phyloP scores from a whole-genome alignment of 2,329 filamentous ascomycete species.

The Exophiala oligosperma region DNA sequence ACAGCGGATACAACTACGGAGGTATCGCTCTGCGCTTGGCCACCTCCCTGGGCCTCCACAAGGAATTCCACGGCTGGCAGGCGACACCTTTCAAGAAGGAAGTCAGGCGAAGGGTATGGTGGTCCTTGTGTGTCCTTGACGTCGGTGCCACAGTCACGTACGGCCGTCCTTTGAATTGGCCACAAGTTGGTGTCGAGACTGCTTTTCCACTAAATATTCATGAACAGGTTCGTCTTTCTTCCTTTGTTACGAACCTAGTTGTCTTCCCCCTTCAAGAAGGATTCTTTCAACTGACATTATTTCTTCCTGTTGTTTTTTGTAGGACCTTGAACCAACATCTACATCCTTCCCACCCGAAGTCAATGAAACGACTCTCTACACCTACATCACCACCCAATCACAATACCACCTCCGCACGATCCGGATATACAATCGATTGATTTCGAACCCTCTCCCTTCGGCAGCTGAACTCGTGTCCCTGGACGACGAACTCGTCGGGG shows the following conservation, averaged over 20 bases:
- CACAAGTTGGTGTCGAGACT: constrained; percentile 38
- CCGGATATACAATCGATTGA: constrained; percentile 45
- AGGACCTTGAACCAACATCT: constrained; percentile 36
- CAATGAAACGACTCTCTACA: constrained; percentile 43
- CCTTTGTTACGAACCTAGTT: too few species aligned
- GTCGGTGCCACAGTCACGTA: constrained; percentile 54
- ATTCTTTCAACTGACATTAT: not conserved
- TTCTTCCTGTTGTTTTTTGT: not conserved
- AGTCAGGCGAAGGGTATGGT: constrained; percentile 49
- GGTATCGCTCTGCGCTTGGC: constrained; percentile 53
- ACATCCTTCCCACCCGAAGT: constrained; percentile 39
- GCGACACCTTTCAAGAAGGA: constrained; percentile 45
- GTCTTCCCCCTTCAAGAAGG: too few species aligned
- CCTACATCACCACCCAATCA: constrained; percentile 43
- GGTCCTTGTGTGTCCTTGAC: constrained; percentile 58
- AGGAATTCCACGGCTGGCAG: constrained; percentile 51
- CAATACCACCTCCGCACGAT: constrained; percentile 47
- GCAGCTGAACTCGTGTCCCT: constrained; percentile 43
- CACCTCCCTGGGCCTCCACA: constrained; percentile 51
- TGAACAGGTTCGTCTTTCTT: constrained; percentile 15
- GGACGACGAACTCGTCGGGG: constrained; percentile 41
- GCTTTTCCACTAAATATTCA: constrained; percentile 24
- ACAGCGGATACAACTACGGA: constrained; percentile 54
- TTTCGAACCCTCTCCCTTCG: constrained; percentile 43
- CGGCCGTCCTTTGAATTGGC: constrained; percentile 48